Percentiles rank a stretch among this genome's conserved stretches.
Conservation (phyloP, 2,329 filamentous ascomycete genomes). For the Chaetomium globosum region DNA sequence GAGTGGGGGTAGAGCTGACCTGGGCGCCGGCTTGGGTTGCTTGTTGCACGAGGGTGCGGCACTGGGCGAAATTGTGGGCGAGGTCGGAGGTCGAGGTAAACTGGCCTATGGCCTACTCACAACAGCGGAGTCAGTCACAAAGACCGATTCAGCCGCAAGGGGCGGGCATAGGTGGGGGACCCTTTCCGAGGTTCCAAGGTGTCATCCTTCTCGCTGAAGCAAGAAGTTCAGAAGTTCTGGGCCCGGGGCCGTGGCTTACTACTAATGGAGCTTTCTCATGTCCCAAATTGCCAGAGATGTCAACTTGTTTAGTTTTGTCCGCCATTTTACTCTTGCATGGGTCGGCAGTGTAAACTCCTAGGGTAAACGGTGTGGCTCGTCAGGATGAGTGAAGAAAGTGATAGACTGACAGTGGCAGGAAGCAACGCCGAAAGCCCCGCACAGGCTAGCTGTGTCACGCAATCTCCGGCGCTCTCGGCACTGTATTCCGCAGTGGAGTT, state of each 20-base stretch:
- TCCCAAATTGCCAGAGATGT: not conserved
- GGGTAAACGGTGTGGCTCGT: not conserved
- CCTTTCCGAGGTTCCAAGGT: too few species aligned
- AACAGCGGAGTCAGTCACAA: not conserved
- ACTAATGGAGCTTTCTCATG: not conserved
- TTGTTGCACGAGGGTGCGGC: conserved; percentile 69
- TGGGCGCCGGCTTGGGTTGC: conserved; percentile 77
- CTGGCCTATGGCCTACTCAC: conserved; percentile 76
- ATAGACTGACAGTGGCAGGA: not conserved
- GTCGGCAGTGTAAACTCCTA: not conserved
- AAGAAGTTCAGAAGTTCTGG: too few species aligned
- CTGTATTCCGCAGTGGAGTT: not conserved
- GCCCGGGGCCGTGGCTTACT: not conserved
- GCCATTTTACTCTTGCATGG: not conserved
- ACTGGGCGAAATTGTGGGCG: conserved; percentile 77
- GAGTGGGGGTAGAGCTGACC: conserved; percentile 48
- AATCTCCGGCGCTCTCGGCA: not conserved
- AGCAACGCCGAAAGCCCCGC: not conserved
- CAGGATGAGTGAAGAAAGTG: not conserved
- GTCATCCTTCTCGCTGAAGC: too few species aligned
- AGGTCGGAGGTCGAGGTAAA: conserved; percentile 82
- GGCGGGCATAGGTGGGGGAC: too few species aligned
- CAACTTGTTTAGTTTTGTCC: not conserved
- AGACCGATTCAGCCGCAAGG: not conserved
- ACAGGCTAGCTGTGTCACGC: not conserved